Conservation (phyloP, 208 protist species). For the Acanthamoeba culbertsoni region DNA sequence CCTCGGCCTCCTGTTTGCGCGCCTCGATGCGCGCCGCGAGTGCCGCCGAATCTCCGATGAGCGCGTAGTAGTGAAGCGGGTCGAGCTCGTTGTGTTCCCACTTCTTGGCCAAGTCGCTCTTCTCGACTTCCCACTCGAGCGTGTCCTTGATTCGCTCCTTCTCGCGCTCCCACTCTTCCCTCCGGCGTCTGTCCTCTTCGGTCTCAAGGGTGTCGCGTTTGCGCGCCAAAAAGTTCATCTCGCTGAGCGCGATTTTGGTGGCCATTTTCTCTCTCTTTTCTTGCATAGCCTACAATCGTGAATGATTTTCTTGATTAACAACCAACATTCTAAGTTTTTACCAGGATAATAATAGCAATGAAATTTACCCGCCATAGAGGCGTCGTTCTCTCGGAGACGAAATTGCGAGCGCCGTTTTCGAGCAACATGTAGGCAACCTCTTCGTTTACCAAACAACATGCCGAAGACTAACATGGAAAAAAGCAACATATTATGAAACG, state of each 20-base stretch:
- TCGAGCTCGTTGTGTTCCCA: conserved; percentile 4
- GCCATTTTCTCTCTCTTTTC: not conserved
- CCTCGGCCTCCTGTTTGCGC: not conserved
- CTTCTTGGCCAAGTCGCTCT: not conserved
- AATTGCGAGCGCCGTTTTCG: not conserved
- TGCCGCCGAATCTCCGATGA: not conserved
- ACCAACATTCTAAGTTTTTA: too few relatives aligned
- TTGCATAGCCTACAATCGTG: not conserved
- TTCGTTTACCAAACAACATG: not conserved
- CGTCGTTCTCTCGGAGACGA: not conserved
- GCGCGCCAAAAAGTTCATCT: not conserved
- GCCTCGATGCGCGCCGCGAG: not conserved
- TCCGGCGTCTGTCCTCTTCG: not conserved
- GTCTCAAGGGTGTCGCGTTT: not conserved
- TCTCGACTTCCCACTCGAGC: conserved; percentile 9
- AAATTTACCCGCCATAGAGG: not conserved
- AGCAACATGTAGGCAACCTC: not conserved
- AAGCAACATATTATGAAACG: not conserved
- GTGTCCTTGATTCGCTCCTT: conserved; percentile 17
- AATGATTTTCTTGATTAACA: too few relatives aligned
- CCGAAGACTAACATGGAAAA: not conserved
- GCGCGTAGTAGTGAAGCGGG: not conserved
- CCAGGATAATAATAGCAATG: not conserved
- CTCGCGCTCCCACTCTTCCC: not conserved
- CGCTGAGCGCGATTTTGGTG: not conserved